Evolutionary conservation across 306 rosid genomes (phyloP).

Genomic region (Fagus crenata): DNA sequence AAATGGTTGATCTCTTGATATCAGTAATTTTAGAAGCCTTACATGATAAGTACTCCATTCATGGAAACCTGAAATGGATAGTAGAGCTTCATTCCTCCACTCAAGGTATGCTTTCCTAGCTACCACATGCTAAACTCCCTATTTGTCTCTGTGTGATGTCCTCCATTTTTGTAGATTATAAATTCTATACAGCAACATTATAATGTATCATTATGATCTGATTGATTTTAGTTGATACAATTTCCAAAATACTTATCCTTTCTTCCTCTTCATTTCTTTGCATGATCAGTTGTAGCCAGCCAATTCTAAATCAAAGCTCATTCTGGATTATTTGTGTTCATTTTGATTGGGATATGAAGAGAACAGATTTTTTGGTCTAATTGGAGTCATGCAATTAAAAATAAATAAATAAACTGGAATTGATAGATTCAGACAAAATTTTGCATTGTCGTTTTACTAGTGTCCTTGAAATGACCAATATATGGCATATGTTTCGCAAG

Average conservation of each 20-base stretch:
- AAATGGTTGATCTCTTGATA: slow-evolving; percentile 76
- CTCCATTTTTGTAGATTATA: neutral
- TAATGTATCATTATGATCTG: neutral
- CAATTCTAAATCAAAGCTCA: slow-evolving; percentile 3
- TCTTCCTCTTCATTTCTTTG: neutral
- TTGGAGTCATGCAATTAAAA: neutral
- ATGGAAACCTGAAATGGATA: slow-evolving; percentile 67
- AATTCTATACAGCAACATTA: neutral
- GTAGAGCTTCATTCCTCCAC: slow-evolving; percentile 92
- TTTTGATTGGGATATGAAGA: slow-evolving; percentile 5
- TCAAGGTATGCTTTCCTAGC: slow-evolving; percentile 49
- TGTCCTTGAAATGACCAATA: slow-evolving; percentile 12
- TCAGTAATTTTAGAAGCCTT: slow-evolving; percentile 65
- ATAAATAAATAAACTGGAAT: neutral
- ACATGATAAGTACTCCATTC: slow-evolving; percentile 64
- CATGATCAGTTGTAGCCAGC: slow-evolving; percentile 6
- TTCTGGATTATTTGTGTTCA: slow-evolving; percentile 5
- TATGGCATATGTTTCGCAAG: neutral
- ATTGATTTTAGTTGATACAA: neutral
- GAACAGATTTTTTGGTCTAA: neutral
- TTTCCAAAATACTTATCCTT: neutral
- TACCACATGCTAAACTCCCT: neutral
- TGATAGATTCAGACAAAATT: neutral
- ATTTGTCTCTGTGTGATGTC: neutral
- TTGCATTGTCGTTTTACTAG: neutral